phyloP scores from a whole-genome alignment of 768 basidiomycete species.

The Suillus sp. region DNA sequence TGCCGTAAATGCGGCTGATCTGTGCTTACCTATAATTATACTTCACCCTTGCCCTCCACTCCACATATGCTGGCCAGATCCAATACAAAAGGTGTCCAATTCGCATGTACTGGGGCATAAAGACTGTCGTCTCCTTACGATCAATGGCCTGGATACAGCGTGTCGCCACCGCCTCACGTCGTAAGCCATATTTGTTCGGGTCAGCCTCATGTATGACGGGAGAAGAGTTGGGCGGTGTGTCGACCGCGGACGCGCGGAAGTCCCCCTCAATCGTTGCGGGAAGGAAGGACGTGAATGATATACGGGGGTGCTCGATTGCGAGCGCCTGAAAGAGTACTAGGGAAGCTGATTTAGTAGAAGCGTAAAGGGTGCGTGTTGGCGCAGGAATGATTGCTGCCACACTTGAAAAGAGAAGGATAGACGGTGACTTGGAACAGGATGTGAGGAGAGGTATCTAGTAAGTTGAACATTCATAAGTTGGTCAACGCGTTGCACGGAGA shows the following conservation, averaged over 20 bases:
- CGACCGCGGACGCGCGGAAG: conserved; percentile 81
- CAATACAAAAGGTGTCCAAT: conserved; percentile 62
- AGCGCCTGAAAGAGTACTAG: conserved; percentile 77
- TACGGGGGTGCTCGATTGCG: conserved; percentile 74
- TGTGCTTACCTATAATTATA: conserved; percentile 52
- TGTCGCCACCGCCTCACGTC: conserved; percentile 58
- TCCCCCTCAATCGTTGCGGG: conserved; percentile 75
- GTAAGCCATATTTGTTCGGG: conserved; percentile 60
- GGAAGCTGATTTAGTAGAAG: conserved; percentile 80
- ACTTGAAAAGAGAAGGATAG: conserved; percentile 78
- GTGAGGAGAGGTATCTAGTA: conserved; percentile 75
- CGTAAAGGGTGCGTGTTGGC: conserved; percentile 84
- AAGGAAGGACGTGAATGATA: conserved; percentile 62
- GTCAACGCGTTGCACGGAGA: conserved; percentile 4
- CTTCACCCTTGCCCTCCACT: conserved; percentile 60
- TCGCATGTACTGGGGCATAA: conserved; percentile 53
- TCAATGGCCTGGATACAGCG: conserved; percentile 66
- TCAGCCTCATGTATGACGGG: conserved; percentile 43
- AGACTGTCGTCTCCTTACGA: conserved; percentile 53
- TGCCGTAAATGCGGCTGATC: background rate
- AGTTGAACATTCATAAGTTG: background rate
- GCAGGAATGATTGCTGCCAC: conserved; percentile 80
- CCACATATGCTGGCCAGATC: conserved; percentile 60
- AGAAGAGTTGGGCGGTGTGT: conserved; percentile 40
- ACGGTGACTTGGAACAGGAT: conserved; percentile 62